These are phyloP conservation scores for Verticillium dahliae DNA, from an alignment of 2,329 filamentous ascomycete species.

Conservation along the genomic window DNA sequence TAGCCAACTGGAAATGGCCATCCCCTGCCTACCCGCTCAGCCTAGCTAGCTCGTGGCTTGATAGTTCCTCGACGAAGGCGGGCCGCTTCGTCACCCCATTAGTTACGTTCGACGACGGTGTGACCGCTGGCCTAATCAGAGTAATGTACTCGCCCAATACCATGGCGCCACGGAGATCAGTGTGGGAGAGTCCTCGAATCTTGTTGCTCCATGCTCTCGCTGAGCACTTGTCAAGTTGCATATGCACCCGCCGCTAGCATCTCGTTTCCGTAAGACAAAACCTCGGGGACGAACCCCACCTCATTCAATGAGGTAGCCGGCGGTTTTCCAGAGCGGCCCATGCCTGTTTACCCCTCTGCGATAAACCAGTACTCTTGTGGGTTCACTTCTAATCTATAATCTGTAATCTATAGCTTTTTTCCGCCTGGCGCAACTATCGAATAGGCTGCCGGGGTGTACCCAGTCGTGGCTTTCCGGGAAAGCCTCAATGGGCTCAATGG, in stretches of 20 bases:
- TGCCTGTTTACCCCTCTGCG: background rate
- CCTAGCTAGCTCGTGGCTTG: background rate
- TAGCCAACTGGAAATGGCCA: background rate
- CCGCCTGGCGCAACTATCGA: background rate
- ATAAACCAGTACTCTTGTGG: background rate
- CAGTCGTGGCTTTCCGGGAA: background rate
- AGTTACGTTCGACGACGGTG: background rate
- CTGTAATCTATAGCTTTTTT: background rate
- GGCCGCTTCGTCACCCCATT: background rate
- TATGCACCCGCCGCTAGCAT: background rate
- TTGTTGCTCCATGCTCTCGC: background rate
- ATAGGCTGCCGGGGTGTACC: background rate
- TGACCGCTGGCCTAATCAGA: background rate
- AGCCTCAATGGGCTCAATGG: background rate
- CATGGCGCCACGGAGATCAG: background rate
- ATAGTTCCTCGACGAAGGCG: background rate
- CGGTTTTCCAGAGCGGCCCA: background rate
- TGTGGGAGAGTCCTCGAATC: background rate
- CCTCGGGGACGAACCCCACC: background rate
- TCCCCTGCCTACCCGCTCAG: background rate
- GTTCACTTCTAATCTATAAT: background rate
- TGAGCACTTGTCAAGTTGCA: background rate
- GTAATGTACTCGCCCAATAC: background rate
- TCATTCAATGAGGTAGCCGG: background rate
- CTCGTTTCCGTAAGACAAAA: background rate